Conservation (phyloP, 2,329 filamentous ascomycete species). For the Orbilia quercus region DNA sequence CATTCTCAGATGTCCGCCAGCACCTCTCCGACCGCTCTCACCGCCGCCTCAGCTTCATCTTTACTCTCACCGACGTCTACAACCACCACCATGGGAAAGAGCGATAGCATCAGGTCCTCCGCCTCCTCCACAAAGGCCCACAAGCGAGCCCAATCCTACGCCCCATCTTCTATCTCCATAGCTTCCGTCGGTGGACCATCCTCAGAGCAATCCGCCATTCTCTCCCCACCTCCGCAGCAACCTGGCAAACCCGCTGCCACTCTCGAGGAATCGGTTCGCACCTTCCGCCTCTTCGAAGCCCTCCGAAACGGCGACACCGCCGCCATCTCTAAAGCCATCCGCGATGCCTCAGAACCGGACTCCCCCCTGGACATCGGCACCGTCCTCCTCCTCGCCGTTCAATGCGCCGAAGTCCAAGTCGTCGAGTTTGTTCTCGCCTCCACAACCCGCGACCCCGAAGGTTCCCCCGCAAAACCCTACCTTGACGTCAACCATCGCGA, state of each 20-base stretch:
- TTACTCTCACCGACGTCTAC: slow-evolving; percentile 30
- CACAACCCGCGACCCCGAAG: slow-evolving; percentile 66
- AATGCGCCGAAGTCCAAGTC: slow-evolving; percentile 91
- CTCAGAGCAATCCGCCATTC: background rate
- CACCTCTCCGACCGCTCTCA: slow-evolving; percentile 66
- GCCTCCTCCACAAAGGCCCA: slow-evolving; percentile 40
- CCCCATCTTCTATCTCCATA: slow-evolving; percentile 32
- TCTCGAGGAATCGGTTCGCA: slow-evolving; percentile 92
- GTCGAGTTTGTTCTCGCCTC: slow-evolving; percentile 92
- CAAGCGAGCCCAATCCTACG: slow-evolving; percentile 50
- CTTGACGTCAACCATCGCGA: slow-evolving; percentile 91
- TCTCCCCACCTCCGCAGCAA: slow-evolving; percentile 3
- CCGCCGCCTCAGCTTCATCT: slow-evolving; percentile 63
- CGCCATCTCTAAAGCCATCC: slow-evolving; percentile 86
- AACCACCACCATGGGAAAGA: slow-evolving; percentile 34
- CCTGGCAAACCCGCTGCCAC: slow-evolving; percentile 5
- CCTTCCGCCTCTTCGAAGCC: slow-evolving; percentile 94
- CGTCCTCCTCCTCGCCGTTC: slow-evolving; percentile 90
- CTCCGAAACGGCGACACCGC: slow-evolving; percentile 89
- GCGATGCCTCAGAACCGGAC: slow-evolving; percentile 68
- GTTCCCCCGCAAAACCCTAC: slow-evolving; percentile 66
- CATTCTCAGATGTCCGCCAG: slow-evolving; percentile 13
- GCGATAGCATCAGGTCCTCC: slow-evolving; percentile 39
- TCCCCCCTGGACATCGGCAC: slow-evolving; percentile 70
- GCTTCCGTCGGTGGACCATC: slow-evolving; percentile 16